phyloP scores from a whole-genome alignment of 2,329 filamentous ascomycete genomes.

The Penicillium expansum region DNA sequence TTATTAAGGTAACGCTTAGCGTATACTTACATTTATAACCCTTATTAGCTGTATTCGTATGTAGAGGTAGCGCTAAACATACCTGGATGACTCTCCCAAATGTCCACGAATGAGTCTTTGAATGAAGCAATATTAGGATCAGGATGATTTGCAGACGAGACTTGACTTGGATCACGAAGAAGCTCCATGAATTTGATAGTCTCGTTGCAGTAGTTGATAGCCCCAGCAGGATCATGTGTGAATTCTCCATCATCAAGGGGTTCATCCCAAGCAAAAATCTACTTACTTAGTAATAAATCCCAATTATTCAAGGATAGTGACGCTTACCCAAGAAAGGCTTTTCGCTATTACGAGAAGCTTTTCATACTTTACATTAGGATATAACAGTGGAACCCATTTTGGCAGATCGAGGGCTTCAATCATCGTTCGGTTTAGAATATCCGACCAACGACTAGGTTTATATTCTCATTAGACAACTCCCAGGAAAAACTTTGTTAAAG shows the following conservation, averaged over 20 bases:
- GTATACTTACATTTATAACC: background rate
- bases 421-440: background rate
- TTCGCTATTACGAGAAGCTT: background rate
- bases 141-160: background rate
- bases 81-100: background rate
- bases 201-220: background rate
- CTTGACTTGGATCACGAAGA: background rate
- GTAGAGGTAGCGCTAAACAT: background rate
- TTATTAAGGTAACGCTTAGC: background rate
- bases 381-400: background rate
- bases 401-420: background rate
- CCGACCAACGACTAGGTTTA: background rate
- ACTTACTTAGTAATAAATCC: background rate
- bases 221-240: background rate
- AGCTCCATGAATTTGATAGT: background rate
- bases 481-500: background rate
- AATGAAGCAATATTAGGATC: background rate
- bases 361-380: background rate
- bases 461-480: background rate
- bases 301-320: background rate
- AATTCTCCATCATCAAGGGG: background rate
- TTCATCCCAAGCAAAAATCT: background rate
- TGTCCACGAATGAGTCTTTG: background rate
- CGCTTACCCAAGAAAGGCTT: background rate
- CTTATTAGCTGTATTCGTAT: background rate